Conservation (phyloP, 2,329 filamentous ascomycete genomes). For the Colletotrichum eremochloae region DNA sequence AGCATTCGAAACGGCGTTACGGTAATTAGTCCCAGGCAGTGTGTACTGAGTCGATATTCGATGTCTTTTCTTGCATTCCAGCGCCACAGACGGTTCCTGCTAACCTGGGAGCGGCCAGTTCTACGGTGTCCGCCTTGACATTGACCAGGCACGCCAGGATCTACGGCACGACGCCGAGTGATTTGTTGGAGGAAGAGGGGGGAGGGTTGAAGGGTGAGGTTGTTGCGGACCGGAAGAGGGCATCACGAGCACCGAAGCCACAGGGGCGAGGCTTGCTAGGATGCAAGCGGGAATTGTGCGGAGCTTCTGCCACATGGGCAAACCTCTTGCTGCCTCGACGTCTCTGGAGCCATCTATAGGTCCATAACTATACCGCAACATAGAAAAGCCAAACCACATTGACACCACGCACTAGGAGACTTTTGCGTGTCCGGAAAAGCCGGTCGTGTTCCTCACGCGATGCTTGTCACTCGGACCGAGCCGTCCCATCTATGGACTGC, state of each 20-base stretch:
- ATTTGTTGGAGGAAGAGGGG: background rate
- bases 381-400: background rate
- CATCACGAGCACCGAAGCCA: background rate
- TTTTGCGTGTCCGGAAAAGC: background rate
- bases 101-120: background rate
- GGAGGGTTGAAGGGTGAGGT: background rate
- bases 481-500: background rate
- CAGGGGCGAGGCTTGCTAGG: background rate
- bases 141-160: constrained; percentile 5
- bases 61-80: constrained; percentile 42
- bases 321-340: background rate
- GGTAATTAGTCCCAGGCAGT: constrained; percentile 43
- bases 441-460: background rate
- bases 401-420: background rate
- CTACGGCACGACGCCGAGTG: background rate
- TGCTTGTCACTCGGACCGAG: background rate
- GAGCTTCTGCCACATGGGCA: background rate
- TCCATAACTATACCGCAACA: background rate
- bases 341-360: background rate
- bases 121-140: background rate
- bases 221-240: constrained; percentile 14
- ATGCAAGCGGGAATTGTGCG: background rate
- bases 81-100: constrained; percentile 8
- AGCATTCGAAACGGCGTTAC: constrained; percentile 45
- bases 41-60: constrained; percentile 42